These are phyloP conservation scores for Pulveroboletus sp. DNA, from an alignment of 768 basidiomycete species.

Conservation along the genomic window DNA sequence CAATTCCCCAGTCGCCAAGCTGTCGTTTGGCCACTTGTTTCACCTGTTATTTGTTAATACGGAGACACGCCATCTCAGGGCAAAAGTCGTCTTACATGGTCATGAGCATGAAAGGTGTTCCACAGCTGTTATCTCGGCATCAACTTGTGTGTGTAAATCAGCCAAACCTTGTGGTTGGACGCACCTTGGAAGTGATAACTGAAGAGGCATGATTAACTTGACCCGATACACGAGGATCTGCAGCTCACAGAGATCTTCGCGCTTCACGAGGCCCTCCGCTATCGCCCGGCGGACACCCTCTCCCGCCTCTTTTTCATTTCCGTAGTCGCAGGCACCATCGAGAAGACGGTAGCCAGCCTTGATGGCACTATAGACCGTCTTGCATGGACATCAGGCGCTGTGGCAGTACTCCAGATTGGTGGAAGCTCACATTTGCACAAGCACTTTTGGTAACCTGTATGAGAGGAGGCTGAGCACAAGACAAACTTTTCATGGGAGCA, in stretches of 20 bases:
- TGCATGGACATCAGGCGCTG: conserved; percentile 6
- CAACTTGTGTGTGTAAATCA: conserved; percentile 1
- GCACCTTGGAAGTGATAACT: conserved; percentile 83
- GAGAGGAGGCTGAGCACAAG: neutral
- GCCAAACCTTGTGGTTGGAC: conserved; percentile 1
- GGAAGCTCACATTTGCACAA: conserved; percentile 52
- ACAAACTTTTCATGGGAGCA: neutral
- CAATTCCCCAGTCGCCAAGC: conserved; percentile 76
- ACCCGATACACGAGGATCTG: neutral
- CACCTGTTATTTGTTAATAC: conserved; percentile 36
- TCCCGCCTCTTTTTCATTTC: conserved; percentile 84
- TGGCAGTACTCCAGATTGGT: neutral
- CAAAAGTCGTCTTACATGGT: conserved; percentile 47
- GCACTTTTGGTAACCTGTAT: conserved; percentile 51
- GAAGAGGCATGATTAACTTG: conserved; percentile 1
- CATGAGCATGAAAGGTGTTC: conserved; percentile 84
- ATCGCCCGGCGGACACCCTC: conserved; percentile 76
- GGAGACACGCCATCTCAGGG: neutral
- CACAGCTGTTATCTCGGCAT: conserved; percentile 50
- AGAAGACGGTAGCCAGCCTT: conserved; percentile 84
- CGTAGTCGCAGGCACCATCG: conserved; percentile 84
- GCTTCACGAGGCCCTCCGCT: conserved; percentile 74
- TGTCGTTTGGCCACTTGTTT: conserved; percentile 55
- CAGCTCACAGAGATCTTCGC: conserved; percentile 78
- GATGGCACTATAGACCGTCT: conserved; percentile 83